Conservation (phyloP, 2,329 filamentous ascomycete species). For the Ophiocordyceps robertsii region DNA sequence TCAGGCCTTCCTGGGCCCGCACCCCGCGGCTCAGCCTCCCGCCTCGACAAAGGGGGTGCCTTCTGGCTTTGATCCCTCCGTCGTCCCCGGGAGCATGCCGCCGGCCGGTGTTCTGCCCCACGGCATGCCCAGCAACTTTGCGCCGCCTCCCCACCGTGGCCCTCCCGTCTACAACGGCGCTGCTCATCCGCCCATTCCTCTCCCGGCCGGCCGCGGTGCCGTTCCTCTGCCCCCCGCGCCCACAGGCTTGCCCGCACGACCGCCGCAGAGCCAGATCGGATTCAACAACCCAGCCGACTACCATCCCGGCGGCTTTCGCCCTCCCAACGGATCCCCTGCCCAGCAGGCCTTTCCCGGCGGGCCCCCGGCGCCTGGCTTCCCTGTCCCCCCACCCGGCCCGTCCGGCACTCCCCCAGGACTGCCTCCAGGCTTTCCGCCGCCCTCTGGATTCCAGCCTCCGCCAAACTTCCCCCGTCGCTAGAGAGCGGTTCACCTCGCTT, state of each 20-base stretch:
- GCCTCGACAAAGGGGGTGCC: conserved; percentile 7
- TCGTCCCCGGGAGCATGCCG: conserved; percentile 12
- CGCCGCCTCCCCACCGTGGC: conserved; percentile 15
- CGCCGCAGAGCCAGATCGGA: conserved; percentile 30
- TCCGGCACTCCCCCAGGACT: conserved; percentile 23
- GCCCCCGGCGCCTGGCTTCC: conserved; percentile 27
- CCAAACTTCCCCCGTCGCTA: conserved; percentile 23
- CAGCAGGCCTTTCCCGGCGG: conserved; percentile 23
- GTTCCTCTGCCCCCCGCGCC: conserved; percentile 33
- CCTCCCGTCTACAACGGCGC: conserved; percentile 20
- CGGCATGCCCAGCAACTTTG: conserved; percentile 24
- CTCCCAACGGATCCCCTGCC: conserved; percentile 22
- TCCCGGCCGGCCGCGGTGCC: conserved; percentile 14
- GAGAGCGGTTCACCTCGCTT: background rate
- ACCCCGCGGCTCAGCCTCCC: background rate
- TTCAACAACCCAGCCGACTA: conserved; percentile 34
- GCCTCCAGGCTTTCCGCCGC: conserved; percentile 32
- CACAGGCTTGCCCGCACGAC: conserved; percentile 35
- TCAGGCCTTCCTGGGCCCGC: conserved; percentile 48
- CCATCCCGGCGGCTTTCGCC: conserved; percentile 29
- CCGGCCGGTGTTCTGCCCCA: conserved; percentile 13
- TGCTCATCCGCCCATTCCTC: conserved; percentile 11
- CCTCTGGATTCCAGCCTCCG: conserved; percentile 27
- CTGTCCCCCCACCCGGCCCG: conserved; percentile 19
- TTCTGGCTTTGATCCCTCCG: conserved; percentile 21